Conservation (phyloP, 495 filamentous ascomycete genomes). For the Beverwykella pulmonaria region DNA sequence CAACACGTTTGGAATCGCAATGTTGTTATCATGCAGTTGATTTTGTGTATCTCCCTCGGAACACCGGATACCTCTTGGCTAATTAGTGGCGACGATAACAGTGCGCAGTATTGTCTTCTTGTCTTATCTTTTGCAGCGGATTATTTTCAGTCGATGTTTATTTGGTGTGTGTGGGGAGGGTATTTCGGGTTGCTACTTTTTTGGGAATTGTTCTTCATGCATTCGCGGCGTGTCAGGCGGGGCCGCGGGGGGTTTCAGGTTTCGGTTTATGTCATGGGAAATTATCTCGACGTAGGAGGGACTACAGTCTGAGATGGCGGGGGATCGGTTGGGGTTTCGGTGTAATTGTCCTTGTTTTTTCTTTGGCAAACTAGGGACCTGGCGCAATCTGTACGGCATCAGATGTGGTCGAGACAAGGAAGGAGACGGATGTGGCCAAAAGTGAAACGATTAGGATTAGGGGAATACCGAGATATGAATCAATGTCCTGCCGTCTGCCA, state of each 20-base stretch:
- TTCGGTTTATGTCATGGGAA: constrained; percentile 17
- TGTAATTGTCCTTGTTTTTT: constrained; percentile 14
- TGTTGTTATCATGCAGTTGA: constrained; percentile 17
- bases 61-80: background rate
- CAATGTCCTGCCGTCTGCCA: constrained; percentile 16
- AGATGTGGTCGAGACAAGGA: constrained; percentile 13
- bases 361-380: constrained; percentile 10
- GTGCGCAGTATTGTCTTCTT: constrained; percentile 17
- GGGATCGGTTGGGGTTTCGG: background rate
- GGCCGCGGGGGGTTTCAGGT: constrained; percentile 21
- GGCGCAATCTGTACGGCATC: constrained; percentile 30
- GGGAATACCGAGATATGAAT: constrained; percentile 37
- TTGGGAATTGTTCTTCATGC: constrained; percentile 21
- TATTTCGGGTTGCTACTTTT: constrained; percentile 17
- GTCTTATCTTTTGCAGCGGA: constrained; percentile 31
- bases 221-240: constrained; percentile 28
- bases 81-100: constrained; percentile 23
- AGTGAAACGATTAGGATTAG: constrained; percentile 32
- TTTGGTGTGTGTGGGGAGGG: background rate
- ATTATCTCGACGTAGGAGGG: constrained; percentile 17
- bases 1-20: constrained; percentile 16
- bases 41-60: constrained; percentile 1
- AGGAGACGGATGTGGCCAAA: constrained; percentile 12
- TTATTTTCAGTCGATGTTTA: constrained; percentile 35
- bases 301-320: constrained; percentile 12